phyloP scores from a whole-genome alignment of 2,329 filamentous ascomycete genomes.

The Scedosporium apiospermum region DNA sequence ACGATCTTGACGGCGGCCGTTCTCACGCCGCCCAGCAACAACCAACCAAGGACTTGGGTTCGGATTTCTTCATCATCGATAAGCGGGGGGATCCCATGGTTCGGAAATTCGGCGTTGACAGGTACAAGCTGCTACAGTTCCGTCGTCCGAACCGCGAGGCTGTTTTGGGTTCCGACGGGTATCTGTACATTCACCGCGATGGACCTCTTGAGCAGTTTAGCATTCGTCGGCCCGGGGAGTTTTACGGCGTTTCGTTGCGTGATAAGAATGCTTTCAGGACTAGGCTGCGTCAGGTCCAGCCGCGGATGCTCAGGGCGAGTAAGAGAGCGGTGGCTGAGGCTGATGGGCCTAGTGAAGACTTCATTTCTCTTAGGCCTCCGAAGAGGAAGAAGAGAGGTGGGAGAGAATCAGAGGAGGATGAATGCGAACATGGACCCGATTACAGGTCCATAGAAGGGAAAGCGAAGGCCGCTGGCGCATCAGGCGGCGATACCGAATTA shows the following conservation, averaged over 20 bases:
- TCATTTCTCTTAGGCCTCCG: slow-evolving; percentile 14
- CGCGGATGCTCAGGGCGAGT: slow-evolving; percentile 1
- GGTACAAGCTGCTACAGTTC: slow-evolving; percentile 63
- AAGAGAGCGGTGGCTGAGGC: neutral
- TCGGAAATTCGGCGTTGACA: slow-evolving; percentile 61
- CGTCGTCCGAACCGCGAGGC: slow-evolving; percentile 57
- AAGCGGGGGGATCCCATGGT: slow-evolving; percentile 69
- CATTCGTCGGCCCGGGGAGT: slow-evolving; percentile 33
- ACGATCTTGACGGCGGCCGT: neutral
- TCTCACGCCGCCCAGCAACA: neutral
- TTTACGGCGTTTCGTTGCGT: neutral
- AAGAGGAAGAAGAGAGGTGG: slow-evolving; percentile 25
- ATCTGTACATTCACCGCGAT: slow-evolving; percentile 58
- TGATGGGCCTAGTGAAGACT: slow-evolving; percentile 28
- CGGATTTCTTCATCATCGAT: slow-evolving; percentile 50
- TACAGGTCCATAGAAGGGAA: slow-evolving; percentile 60
- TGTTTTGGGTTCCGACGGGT: slow-evolving; percentile 55
- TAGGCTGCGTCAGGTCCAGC: slow-evolving; percentile 2
- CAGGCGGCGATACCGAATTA: slow-evolving; percentile 31
- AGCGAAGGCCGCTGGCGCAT: slow-evolving; percentile 37
- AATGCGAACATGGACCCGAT: slow-evolving; percentile 41
- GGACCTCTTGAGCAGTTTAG: slow-evolving; percentile 47
- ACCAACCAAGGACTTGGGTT: neutral
- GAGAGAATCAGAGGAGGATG: slow-evolving; percentile 18
- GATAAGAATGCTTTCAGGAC: slow-evolving; percentile 8